Base-by-base conservation (phyloP, 2,329 filamentous ascomycete species). In the Colletotrichum limetticola region DNA sequence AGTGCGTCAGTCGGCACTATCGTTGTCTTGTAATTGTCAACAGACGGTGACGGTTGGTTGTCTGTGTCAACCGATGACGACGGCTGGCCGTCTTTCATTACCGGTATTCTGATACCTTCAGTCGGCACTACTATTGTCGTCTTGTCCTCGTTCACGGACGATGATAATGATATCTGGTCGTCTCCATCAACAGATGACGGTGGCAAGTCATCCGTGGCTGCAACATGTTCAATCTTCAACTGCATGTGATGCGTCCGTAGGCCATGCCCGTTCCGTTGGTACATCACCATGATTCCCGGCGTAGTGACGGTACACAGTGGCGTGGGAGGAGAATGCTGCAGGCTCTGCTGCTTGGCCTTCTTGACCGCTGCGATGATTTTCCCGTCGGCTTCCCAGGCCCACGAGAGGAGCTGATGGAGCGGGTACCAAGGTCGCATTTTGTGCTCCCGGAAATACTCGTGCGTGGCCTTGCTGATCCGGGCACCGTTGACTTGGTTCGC, bases 371-470 rank as follows among this genome's bases (percentile, higher is more conserved):
- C 8, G 24, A 65, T 37, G 26, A 75, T 68, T 5, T 22, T 26
- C 8, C 32, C 61, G 60, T 75, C 74, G 11, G 55, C 59, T 6
- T 58, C 72, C 32, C 56, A 58, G 4, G 66, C 63, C 11, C 22
- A 22, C 12, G 37, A 46, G n/a, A 75, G 59, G 30, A 70, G 46
- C 37, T 59, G 37, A 57, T 75, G 60, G 16, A 75, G 59, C 11
- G 74, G 68, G 19, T 35, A 8, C 16, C 14, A 42, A 30, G 58
- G 62, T 2, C 16, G 26, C 63, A 66, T 73, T 16, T 24, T 49
- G 19, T 49, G 19, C 19, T 49, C 53, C 12, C n/a, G 24, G 52
- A 63, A 64, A 28, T 30, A 30, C 3, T 42, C 16, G 49, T 35
- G 46, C 35, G 63, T 30, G 16, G 30, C 28, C 16, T 19, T 32